Percentiles rank a stretch among this genome's conserved stretches.
phyloP scores from a whole-genome alignment of 1,139 yeast genomes.

The Nakaseomyces glabratus region DNA sequence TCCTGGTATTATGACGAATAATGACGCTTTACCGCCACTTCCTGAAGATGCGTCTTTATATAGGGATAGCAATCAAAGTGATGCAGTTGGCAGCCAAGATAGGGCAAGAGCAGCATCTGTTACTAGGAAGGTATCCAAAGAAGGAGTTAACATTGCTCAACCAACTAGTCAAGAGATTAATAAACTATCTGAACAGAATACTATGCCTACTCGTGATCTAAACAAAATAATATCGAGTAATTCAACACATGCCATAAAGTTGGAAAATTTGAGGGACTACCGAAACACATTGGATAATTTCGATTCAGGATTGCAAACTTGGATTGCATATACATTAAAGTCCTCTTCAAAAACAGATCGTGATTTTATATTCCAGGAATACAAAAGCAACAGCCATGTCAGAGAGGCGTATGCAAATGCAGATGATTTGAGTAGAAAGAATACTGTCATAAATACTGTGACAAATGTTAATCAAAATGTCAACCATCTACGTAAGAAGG shows the following conservation, averaged over 20 bases:
- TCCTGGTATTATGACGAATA: constrained; percentile 27
- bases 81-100: neutral
- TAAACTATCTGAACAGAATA: constrained; percentile 11
- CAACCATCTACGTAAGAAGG: constrained; percentile 29
- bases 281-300: constrained; percentile 17
- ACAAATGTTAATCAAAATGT: constrained; percentile 31
- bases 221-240: constrained; percentile 21
- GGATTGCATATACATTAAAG: constrained; percentile 29
- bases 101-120: constrained; percentile 2
- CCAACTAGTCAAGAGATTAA: constrained; percentile 17
- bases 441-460: constrained; percentile 29
- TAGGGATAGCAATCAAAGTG: constrained; percentile 5
- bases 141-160: constrained; percentile 11
- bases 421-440: constrained; percentile 28
- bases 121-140: constrained; percentile 11
- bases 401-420: constrained; percentile 32
- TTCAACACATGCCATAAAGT: constrained; percentile 19
- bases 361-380: constrained; percentile 27
- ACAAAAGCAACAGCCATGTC: constrained; percentile 29
- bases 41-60: constrained; percentile 18
- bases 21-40: constrained; percentile 27
- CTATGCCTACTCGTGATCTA: constrained; percentile 22
- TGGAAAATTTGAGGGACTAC: constrained; percentile 20
- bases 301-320: constrained; percentile 27
- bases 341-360: constrained; percentile 22